A percentile compares a stretch with the other conserved stretches of the same genome.
Evolutionary conservation across 257 asterid genomes (phyloP).

Genomic region (Solanum ossicruentum): DNA sequence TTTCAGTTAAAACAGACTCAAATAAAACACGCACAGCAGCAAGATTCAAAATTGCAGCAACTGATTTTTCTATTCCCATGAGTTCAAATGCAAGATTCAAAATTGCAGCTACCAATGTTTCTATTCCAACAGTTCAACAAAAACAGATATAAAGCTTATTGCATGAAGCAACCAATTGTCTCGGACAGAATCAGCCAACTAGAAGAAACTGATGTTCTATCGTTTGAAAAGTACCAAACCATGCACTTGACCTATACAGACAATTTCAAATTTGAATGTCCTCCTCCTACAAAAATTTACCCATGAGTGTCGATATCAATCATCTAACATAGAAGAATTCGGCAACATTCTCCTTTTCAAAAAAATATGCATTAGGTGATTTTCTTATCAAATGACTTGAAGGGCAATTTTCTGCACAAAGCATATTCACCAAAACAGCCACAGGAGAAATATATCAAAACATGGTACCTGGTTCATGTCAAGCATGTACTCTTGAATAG

Average conservation of each 20-base stretch:
- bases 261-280: neutral
- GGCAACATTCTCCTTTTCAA: neutral
- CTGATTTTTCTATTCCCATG: neutral
- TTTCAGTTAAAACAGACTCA: neutral
- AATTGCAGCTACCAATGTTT: neutral
- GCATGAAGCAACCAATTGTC: neutral
- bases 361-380: neutral
- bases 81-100: neutral
- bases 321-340: neutral
- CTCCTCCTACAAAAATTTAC: neutral
- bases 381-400: neutral
- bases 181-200: neutral
- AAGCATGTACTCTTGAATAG: conserved; percentile 3
- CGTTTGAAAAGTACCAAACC: neutral
- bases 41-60: neutral
- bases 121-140: neutral
- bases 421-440: neutral
- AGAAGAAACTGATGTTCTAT: neutral
- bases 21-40: neutral
- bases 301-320: neutral
- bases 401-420: neutral
- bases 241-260: neutral
- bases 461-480: conserved; percentile 2
- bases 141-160: neutral
- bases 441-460: conserved; percentile 1